Evolutionary conservation across 139 green algal genomes (phyloP), one percentile per base, ranked within the genome.

Genomic region (Pedinophyceae sp.): DNA sequence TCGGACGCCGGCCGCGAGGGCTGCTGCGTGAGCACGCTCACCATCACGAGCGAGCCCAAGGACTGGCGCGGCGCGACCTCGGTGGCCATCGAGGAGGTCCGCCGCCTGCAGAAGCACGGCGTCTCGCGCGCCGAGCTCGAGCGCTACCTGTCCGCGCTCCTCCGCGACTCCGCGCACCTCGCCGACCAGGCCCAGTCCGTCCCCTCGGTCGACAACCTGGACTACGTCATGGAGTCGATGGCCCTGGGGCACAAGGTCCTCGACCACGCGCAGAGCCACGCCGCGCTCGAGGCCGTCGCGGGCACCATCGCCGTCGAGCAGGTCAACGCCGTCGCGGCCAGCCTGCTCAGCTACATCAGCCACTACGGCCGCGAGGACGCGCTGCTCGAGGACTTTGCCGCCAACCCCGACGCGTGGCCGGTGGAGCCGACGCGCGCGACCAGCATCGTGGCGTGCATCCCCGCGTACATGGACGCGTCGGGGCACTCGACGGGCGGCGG

Each of bases 171-270:
- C 34, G 80, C 82, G 51, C 89, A 95, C 66, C 63, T 88, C 55
- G 83, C 83, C 6, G 77, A 89, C 55, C 80, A 87, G 73, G 66
- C 71, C 48, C 83, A 84, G 67, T 82, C 63, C 60, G 84, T 95
- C 28, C 74, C 81, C 34, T 77, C 55, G 39, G 48, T 89, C 27
- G 85, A 98, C 70, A 94, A 82, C 41, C 79, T 98, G 54, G 88
- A 98, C 57, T 97, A 94, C 66, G 68, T 94, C 45, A 98, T 98
- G 91, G 91, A 98, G 73, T 83, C 55, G 59, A 70, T 94, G 47
- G 89, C 90, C 17, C 79, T 93, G 50, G 84, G 84, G 1, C 84
- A 96, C 79, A 83, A 72, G 6, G 71, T 97, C 27, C 83, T 86
- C 55, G 69, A 82, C 38, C 79, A 82, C 40, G 51, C 61, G 48